phyloP scores from a whole-genome alignment of 169 alveolate genomes.

The Amoebophrya sp. region DNA sequence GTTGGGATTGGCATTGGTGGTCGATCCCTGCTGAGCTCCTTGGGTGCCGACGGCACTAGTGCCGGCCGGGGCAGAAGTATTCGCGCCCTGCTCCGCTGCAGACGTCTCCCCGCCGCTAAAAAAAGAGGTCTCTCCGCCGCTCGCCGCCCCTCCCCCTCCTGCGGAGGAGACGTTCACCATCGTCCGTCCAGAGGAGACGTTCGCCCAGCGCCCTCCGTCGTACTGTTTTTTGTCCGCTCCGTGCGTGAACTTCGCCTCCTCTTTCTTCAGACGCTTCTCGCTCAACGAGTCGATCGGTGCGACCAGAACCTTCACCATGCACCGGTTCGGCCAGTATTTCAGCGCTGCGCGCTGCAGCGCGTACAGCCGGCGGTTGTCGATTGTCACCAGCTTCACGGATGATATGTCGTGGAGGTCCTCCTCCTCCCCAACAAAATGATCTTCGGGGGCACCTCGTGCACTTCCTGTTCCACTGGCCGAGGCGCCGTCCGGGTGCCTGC shows the following conservation, averaged over 20 bases:
- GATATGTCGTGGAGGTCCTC: too few relatives aligned
- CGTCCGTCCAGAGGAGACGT: background rate
- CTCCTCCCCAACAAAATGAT: too few relatives aligned
- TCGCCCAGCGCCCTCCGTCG: background rate
- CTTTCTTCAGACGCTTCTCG: background rate
- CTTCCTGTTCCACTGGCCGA: too few relatives aligned
- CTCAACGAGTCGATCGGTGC: background rate
- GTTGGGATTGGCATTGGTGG: background rate
- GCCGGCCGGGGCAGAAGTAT: background rate
- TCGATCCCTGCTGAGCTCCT: background rate
- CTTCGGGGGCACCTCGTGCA: too few relatives aligned
- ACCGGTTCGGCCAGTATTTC: background rate
- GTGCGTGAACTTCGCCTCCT: background rate
- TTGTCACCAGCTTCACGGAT: background rate
- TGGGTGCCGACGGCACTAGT: background rate
- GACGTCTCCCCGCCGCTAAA: background rate
- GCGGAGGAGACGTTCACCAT: background rate
- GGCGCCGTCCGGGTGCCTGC: too few relatives aligned
- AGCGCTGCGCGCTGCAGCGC: background rate
- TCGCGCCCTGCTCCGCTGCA: background rate
- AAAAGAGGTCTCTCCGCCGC: background rate
- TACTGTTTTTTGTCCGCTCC: background rate
- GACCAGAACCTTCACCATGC: background rate
- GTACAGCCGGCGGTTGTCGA: constrained; percentile 2
- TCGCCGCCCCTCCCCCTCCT: background rate